These are phyloP conservation scores for Cornus suecica DNA, from an alignment of 148 eudicot species.

Conservation along the genomic window DNA sequence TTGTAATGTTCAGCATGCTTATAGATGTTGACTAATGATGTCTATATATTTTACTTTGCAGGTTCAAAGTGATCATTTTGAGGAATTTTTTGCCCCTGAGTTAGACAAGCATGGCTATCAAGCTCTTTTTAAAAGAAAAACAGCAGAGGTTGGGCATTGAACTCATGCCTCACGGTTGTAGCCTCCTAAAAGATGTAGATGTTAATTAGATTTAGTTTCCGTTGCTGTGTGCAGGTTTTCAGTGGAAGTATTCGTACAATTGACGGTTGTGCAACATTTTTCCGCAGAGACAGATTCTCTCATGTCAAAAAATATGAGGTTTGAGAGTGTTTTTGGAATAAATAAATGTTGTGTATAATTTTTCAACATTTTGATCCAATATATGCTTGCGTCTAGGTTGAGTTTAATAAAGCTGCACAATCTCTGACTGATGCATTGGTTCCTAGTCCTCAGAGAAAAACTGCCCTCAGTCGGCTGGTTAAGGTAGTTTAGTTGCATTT, in stretches of 20 bases:
- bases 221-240: slow-evolving; percentile 47
- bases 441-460: slow-evolving; percentile 81
- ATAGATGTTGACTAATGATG: slow-evolving; percentile 17
- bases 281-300: slow-evolving; percentile 94
- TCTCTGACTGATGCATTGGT: slow-evolving; percentile 91
- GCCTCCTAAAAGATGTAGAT: not conserved
- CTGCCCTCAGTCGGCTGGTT: slow-evolving; percentile 76
- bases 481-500: slow-evolving; percentile 48
- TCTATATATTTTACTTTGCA: slow-evolving; percentile 34
- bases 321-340: not conserved
- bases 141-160: slow-evolving; percentile 70
- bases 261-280: slow-evolving; percentile 99
- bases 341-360: not conserved
- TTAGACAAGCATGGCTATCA: slow-evolving; percentile 97
- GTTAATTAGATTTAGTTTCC: not conserved
- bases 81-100: slow-evolving; percentile 92
- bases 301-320: slow-evolving; percentile 99
- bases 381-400: slow-evolving; percentile 56
- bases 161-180: not conserved
- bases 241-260: slow-evolving; percentile 46
- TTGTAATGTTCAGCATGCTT: not conserved
- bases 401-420: slow-evolving; percentile 98
- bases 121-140: slow-evolving; percentile 84
- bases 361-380: slow-evolving; percentile 1
- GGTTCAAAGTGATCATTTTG: slow-evolving; percentile 97